phyloP scores from a whole-genome alignment of 192 early-diverging fungal species.

The Coemansia furcata region DNA sequence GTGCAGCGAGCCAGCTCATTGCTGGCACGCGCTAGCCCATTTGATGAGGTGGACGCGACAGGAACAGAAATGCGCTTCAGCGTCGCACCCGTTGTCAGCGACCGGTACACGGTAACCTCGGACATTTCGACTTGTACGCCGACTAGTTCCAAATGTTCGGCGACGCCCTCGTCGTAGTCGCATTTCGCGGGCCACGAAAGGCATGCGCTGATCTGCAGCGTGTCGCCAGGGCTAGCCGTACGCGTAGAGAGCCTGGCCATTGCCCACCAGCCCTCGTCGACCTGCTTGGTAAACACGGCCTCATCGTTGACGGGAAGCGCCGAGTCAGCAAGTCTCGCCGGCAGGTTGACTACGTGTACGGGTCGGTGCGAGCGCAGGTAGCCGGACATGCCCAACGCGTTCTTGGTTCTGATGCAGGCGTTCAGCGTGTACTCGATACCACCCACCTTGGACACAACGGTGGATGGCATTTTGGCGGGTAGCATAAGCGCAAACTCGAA shows the following conservation, averaged over 20 bases:
- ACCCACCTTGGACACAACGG: slow-evolving; percentile 28
- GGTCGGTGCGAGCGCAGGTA: slow-evolving; percentile 7
- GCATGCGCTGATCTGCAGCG: slow-evolving; percentile 12
- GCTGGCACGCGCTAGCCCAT: neutral
- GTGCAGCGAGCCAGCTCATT: neutral
- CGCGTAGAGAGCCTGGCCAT: slow-evolving; percentile 25
- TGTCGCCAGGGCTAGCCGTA: slow-evolving; percentile 25
- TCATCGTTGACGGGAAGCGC: slow-evolving; percentile 29
- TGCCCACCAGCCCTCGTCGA: slow-evolving; percentile 35
- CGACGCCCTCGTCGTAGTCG: slow-evolving; percentile 8
- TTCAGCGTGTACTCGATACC: slow-evolving; percentile 34
- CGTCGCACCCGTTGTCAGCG: slow-evolving; percentile 17
- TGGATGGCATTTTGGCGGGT: slow-evolving; percentile 36
- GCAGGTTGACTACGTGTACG: slow-evolving; percentile 35
- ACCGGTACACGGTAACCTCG: slow-evolving; percentile 29
- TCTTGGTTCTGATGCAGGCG: slow-evolving; percentile 14
- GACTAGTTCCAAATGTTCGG: slow-evolving; percentile 4
- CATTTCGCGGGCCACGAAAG: slow-evolving; percentile 28
- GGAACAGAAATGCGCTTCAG: slow-evolving; percentile 13
- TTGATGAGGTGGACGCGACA: neutral
- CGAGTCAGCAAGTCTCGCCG: slow-evolving; percentile 17
- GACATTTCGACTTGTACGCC: slow-evolving; percentile 28
- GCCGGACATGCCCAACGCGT: neutral
- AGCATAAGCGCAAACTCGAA: slow-evolving; percentile 34
- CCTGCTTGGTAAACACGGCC: slow-evolving; percentile 34